Evolutionary conservation across 139 green algal genomes (phyloP), one percentile per base, ranked within the genome.

Genomic region (Micractinium conductrix): DNA sequence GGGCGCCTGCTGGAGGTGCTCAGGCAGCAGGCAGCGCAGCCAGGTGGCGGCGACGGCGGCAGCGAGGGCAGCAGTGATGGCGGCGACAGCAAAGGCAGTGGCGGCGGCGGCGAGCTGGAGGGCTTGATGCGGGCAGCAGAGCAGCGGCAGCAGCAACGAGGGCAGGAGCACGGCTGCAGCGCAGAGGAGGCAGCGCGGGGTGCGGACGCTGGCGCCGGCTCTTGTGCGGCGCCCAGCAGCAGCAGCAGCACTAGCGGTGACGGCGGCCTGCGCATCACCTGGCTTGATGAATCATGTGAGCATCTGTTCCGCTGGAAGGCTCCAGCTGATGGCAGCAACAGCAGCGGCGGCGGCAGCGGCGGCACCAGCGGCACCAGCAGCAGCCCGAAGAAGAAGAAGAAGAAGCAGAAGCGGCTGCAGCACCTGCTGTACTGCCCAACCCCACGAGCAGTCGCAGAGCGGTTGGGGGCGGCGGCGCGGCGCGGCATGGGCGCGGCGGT

Each of bases 371-470:
- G 68, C 71, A 42, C 43, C 71, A 43, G 33, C 74, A 30, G 44
- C 53, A 30, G 43, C 43, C 26, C 43, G 19, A 28, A 9, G 24
- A 81, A 35, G 21, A 7, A 33, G 35, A 60, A 72, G 1, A 81
- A 74, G 22, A 72, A 87, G 53, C 50, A 40, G 12, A 74, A 42
- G 10, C 21, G 48, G 30, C 1, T 35, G 3, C 33, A 19, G 28
- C 91, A 92, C 50, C 22, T 19, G 12, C 74, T 94, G 40, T 95
- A 89, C 83, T 95, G 89, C 68, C 92, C 91, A 38, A 94, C 88
- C 1, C 80, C 83, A 0, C 37, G 68, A 0, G 78, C 79, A 1
- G 43, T 95, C 33, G 82, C 89, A 44, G 60, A 84, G 45, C 79
- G 90, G 21, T n/a, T 95, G 16, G 55, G 89, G 35, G 43, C 87